phyloP scores from a whole-genome alignment of 2,329 filamentous ascomycete genomes.

The Botrytis hyacinthi region DNA sequence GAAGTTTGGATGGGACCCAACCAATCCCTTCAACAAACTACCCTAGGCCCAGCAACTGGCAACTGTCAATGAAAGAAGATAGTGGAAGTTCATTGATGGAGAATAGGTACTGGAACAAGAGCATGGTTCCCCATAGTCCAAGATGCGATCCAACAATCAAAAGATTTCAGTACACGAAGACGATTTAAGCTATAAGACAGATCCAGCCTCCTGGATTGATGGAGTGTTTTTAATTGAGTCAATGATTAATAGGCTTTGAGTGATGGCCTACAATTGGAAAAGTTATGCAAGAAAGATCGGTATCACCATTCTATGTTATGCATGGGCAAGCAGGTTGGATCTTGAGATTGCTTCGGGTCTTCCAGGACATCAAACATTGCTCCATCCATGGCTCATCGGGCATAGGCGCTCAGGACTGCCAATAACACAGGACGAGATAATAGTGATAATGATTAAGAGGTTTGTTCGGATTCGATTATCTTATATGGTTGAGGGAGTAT shows the following conservation, averaged over 20 bases:
- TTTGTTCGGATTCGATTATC: too few relatives aligned
- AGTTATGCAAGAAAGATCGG: too few relatives aligned
- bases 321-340: too few relatives aligned
- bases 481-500: too few relatives aligned
- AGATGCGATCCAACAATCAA: not conserved
- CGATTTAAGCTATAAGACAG: not conserved
- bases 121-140: too few relatives aligned
- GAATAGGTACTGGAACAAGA: not conserved
- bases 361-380: too few relatives aligned
- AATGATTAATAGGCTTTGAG: not conserved
- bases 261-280: not conserved
- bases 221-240: not conserved
- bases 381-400: too few relatives aligned
- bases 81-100: not conserved
- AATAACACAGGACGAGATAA: too few relatives aligned
- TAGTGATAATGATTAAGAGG: too few relatives aligned
- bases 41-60: not conserved
- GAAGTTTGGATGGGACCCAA: not conserved
- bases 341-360: too few relatives aligned
- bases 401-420: too few relatives aligned
- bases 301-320: too few relatives aligned
- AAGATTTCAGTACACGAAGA: not conserved
- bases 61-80: not conserved
- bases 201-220: not conserved
- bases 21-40: not conserved